phyloP scores from a whole-genome alignment of 805 yeast species.

The Zygoascus flipseniorum region DNA sequence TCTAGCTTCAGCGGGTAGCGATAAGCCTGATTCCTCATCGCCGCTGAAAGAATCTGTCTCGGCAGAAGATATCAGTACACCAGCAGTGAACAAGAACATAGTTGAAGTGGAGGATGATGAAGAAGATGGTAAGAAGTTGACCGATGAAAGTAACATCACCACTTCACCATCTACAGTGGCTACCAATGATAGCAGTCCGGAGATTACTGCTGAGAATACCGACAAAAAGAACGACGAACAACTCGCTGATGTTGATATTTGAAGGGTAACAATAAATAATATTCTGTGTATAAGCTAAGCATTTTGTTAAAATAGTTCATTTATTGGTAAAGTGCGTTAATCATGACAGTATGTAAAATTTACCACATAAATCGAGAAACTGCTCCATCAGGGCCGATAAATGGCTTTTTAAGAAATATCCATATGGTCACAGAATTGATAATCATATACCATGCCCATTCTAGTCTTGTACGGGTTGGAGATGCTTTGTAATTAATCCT shows the following conservation, averaged over 20 bases:
- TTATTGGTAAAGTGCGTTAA: not conserved
- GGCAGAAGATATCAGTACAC: not conserved
- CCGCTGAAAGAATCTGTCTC: not conserved
- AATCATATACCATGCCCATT: slow-evolving; percentile 52
- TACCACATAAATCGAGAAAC: slow-evolving; percentile 87
- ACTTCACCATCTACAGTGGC: not conserved
- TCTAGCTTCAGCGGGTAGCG: not conserved
- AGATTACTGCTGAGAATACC: slow-evolving; percentile 3
- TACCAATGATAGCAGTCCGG: slow-evolving; percentile 5
- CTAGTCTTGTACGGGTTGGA: slow-evolving; percentile 35
- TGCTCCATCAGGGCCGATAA: slow-evolving; percentile 42
- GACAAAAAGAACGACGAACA: slow-evolving; percentile 9
- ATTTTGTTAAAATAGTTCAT: not conserved
- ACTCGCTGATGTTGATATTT: slow-evolving; percentile 17
- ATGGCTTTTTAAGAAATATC: slow-evolving; percentile 54
- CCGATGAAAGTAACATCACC: slow-evolving; percentile 1
- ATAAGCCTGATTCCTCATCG: not conserved
- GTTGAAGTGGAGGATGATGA: slow-evolving; percentile 1
- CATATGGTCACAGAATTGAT: slow-evolving; percentile 46
- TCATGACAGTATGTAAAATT: not conserved
- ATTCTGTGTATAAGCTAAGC: not conserved
- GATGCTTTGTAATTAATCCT: slow-evolving; percentile 40
- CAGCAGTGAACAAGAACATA: slow-evolving; percentile 3
- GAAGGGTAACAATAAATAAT: not conserved
- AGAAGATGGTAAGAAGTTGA: slow-evolving; percentile 10